phyloP scores from a whole-genome alignment of 345 rosid species.

The Euphorbia peplus region DNA sequence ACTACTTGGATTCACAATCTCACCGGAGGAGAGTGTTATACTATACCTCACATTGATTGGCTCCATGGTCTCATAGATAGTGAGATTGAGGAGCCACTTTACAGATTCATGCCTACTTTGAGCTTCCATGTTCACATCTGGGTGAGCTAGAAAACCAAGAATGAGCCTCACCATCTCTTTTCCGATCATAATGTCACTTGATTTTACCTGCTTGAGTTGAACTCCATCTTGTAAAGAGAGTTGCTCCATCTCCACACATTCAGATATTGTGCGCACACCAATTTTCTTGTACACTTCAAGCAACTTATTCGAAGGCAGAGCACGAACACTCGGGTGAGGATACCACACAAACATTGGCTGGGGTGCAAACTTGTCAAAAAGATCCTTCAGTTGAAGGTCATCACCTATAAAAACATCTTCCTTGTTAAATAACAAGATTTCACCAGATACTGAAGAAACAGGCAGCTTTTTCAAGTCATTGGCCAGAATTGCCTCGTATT shows the following conservation, averaged over 20 bases:
- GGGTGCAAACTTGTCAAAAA: constrained; percentile 32
- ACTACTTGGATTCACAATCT: constrained; percentile 23
- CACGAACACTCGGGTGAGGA: constrained; percentile 49
- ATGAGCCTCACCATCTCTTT: constrained; percentile 48
- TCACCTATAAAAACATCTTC: constrained; percentile 62
- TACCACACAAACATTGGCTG: constrained; percentile 59
- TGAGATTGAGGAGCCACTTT: constrained; percentile 35
- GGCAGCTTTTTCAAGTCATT: constrained; percentile 48
- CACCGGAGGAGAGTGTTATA: constrained; percentile 37
- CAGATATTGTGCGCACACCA: constrained; percentile 59
- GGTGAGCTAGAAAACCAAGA: constrained; percentile 55
- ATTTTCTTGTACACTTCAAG: constrained; percentile 44
- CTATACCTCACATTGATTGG: constrained; percentile 33
- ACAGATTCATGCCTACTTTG: constrained; percentile 46
- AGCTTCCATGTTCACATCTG: constrained; percentile 43
- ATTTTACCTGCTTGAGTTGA: constrained; percentile 26
- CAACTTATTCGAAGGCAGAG: constrained; percentile 39
- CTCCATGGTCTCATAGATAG: constrained; percentile 38
- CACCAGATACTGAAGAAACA: constrained; percentile 33
- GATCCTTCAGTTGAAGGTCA: constrained; percentile 57
- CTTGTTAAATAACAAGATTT: constrained; percentile 35
- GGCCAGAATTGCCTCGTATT: constrained; percentile 26
- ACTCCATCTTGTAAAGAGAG: constrained; percentile 18
- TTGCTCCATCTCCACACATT: constrained; percentile 42
- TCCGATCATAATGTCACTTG: constrained; percentile 24